These are phyloP conservation scores for Paramyrothecium roridum DNA, from an alignment of 2,329 filamentous ascomycete genomes.

Conservation along the genomic window DNA sequence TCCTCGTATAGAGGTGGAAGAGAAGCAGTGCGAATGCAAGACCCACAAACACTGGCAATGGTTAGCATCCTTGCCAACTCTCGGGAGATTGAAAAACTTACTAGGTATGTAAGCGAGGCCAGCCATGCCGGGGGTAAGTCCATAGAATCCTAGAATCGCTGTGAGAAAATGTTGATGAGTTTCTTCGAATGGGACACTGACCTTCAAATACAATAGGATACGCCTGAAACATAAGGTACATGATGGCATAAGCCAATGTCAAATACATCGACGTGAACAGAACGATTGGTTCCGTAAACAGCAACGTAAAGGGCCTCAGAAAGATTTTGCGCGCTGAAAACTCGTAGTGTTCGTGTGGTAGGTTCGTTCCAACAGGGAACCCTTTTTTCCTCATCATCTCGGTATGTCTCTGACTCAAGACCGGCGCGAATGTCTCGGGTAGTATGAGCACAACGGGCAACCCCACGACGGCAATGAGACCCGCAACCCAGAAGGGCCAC, in stretches of 20 bases:
- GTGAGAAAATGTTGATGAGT: not conserved
- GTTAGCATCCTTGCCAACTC: constrained; percentile 8
- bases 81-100: constrained; percentile 24
- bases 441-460: constrained; percentile 31
- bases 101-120: constrained; percentile 46
- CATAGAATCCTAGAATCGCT: constrained; percentile 25
- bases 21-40: constrained; percentile 14
- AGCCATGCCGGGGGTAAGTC: constrained; percentile 42
- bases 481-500: constrained; percentile 38
- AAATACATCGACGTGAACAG: constrained; percentile 44
- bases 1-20: constrained; percentile 22
- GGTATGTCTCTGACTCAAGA: constrained; percentile 47
- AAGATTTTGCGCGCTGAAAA: constrained; percentile 41
- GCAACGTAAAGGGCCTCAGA: constrained; percentile 44
- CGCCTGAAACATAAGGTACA: constrained; percentile 51
- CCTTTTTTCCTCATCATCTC: constrained; percentile 44
- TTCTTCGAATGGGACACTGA: not conserved
- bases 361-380: constrained; percentile 33
- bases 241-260: constrained; percentile 46
- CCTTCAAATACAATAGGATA: constrained; percentile 46
- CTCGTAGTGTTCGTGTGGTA: constrained; percentile 34
- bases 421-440: constrained; percentile 46
- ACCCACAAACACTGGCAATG: constrained; percentile 18
- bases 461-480: constrained; percentile 21
- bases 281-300: constrained; percentile 49